These are phyloP conservation scores for Aspergillus mulundensis DNA, from an alignment of 495 filamentous ascomycete genomes.

Conservation along the genomic window DNA sequence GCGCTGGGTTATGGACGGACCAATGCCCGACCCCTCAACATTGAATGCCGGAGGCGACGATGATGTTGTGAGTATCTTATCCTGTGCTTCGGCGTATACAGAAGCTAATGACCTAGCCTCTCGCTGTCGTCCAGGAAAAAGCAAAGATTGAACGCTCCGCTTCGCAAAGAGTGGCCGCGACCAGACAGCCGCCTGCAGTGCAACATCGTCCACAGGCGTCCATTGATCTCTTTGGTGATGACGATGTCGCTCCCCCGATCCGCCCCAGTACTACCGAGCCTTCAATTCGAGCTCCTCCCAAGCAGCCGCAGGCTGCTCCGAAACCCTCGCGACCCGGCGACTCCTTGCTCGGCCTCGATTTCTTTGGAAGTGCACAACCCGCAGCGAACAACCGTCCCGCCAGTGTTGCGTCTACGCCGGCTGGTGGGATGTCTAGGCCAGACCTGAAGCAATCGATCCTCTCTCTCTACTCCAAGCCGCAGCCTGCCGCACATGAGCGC, in stretches of 20 bases:
- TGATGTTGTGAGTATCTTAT: constrained; percentile 60
- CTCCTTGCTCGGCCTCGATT: constrained; percentile 89
- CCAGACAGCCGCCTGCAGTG: constrained; percentile 35
- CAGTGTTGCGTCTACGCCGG: constrained; percentile 62
- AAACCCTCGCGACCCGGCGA: constrained; percentile 71
- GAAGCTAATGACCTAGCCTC: constrained; percentile 43
- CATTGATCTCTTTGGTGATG: constrained; percentile 63
- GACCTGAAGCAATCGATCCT: constrained; percentile 97
- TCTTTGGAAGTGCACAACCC: constrained; percentile 69
- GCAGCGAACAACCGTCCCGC: constrained; percentile 63
- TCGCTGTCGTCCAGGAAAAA: constrained; percentile 70
- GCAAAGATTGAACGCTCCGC: constrained; percentile 61
- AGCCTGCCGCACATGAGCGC: constrained; percentile 55
- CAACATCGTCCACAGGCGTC: constrained; percentile 37
- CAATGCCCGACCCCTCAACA: constrained; percentile 85
- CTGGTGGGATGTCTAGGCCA: constrained; percentile 69
- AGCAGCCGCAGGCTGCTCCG: constrained; percentile 52
- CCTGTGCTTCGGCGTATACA: background rate
- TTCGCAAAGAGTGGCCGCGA: constrained; percentile 44
- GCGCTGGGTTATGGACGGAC: constrained; percentile 96
- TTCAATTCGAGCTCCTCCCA: constrained; percentile 45
- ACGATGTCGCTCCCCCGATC: constrained; percentile 53
- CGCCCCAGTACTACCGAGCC: constrained; percentile 66
- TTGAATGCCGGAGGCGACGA: constrained; percentile 72
- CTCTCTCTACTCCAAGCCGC: constrained; percentile 86